Evolutionary conservation across 1,284 basidiomycete species (phyloP), one percentile per base, ranked within the genome.

Genomic region (Trichosporon sp.): DNA sequence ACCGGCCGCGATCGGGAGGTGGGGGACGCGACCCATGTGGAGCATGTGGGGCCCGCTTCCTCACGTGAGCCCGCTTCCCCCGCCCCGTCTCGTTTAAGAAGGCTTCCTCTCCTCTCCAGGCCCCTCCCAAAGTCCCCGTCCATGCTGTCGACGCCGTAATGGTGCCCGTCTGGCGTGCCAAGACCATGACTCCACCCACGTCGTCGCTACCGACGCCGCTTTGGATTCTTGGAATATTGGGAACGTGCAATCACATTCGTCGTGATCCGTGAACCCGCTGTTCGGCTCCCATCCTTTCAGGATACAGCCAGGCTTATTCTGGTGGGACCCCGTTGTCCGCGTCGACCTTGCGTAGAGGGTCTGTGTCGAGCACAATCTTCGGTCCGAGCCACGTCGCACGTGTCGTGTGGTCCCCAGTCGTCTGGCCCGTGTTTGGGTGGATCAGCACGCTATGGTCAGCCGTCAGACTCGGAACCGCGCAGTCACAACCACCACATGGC

Each of bases 381-480:
- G 78, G 84, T 6, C 91, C 91, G 80, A 92, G 91, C 91, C 91
- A 92, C 0, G 89, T 86, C 70, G 86, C 86, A 2, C 88, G 83
- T 73, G 90, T 88, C 0, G 89, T 89, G 74, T 92, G 91, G 76
- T 91, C 91, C 70, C 76, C 86, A 74, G 86, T 83, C 0, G 85
- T 66, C 73, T 91, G 83, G 35, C 86, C 84, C 2, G 91, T 91
- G 81, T 92, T 91, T 0, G 91, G 91, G 80, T 92, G 90, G 72
- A 92, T 84, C 10, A 91, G 84, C 8, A 91, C 90, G n/a, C 91
- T 91, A 43, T 31, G 12, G n/a, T 68, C n/a, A 61, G 51, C 40
- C 16, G 6, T 5, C 7, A 12, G 26, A 26, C 26, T 26, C 26
- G 26, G 26, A 26, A 2, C 26, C 26, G 26, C 26, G 2, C 11